phyloP scores from a whole-genome alignment of 1,139 yeast genomes.

The Pichia terricola region DNA sequence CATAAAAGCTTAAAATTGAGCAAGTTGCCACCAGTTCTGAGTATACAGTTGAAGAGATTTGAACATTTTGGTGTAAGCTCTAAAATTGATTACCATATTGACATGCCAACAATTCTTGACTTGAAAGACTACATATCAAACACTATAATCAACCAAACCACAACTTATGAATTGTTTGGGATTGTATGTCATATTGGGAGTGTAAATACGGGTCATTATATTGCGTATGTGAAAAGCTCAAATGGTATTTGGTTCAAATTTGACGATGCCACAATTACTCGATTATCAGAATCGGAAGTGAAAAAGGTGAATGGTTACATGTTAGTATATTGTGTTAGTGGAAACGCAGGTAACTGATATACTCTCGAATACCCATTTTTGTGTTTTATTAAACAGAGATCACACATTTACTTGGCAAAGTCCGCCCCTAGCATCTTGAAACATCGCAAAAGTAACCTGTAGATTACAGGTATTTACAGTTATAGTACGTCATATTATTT shows the following conservation, averaged over 20 bases:
- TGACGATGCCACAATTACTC: slow-evolving; percentile 81
- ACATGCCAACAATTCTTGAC: slow-evolving; percentile 64
- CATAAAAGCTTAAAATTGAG: slow-evolving; percentile 61
- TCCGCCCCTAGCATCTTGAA: no score
- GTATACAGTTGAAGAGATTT: slow-evolving; percentile 80
- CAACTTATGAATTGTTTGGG: slow-evolving; percentile 61
- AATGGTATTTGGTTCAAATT: slow-evolving; percentile 79
- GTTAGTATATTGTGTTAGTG: slow-evolving; percentile 63
- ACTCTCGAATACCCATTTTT: neutral
- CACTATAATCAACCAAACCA: slow-evolving; percentile 9
- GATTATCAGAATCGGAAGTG: slow-evolving; percentile 57
- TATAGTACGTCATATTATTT: neutral
- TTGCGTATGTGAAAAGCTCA: slow-evolving; percentile 63
- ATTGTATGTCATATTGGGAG: slow-evolving; percentile 85
- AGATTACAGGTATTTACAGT: no score
- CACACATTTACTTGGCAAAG: no score
- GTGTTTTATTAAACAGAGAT: slow-evolving; percentile 9
- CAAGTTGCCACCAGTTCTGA: slow-evolving; percentile 65
- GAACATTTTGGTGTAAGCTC: slow-evolving; percentile 63
- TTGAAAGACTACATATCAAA: slow-evolving; percentile 49
- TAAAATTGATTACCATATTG: slow-evolving; percentile 68
- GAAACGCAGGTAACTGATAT: slow-evolving; percentile 9
- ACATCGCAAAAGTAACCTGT: no score
- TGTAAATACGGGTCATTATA: slow-evolving; percentile 90
- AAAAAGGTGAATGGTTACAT: slow-evolving; percentile 66